A percentile compares a stretch with the other conserved stretches of the same genome.
Evolutionary conservation across 2,329 filamentous ascomycete genomes (phyloP).

Genomic region (Paraphaeosphaeria minitans): DNA sequence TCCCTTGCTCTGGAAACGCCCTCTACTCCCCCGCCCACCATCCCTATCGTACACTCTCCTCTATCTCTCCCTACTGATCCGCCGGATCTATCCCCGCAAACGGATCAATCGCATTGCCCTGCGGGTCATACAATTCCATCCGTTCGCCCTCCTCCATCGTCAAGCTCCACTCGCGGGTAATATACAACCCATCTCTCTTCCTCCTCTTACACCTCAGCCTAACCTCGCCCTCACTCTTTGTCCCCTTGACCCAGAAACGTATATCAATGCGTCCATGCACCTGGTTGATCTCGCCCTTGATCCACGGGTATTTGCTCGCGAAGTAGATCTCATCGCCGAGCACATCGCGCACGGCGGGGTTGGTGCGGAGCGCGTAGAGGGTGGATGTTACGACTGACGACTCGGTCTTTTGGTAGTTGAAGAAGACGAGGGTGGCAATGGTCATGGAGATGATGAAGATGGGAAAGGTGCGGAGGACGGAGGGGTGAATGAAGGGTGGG

Average conservation of each 20-base stretch:
- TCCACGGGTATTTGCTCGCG: constrained; percentile 55
- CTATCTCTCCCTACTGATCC: constrained; percentile 22
- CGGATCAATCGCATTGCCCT: constrained; percentile 61
- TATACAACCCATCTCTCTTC: constrained; percentile 72
- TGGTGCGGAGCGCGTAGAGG: constrained; percentile 89
- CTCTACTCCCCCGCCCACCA: not conserved
- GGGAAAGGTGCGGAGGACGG: constrained; percentile 68
- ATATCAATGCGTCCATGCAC: constrained; percentile 90
- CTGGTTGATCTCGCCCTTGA: constrained; percentile 79
- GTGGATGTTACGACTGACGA: constrained; percentile 81
- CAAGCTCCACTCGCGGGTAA: constrained; percentile 90
- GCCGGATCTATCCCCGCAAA: constrained; percentile 54
- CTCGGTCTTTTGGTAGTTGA: constrained; percentile 99
- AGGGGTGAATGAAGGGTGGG: constrained; percentile 40
- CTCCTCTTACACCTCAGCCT: constrained; percentile 78
- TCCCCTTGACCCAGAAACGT: constrained; percentile 83
- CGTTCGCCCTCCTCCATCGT: constrained; percentile 68
- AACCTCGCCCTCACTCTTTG: constrained; percentile 72
- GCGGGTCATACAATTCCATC: constrained; percentile 76
- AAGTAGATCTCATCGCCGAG: constrained; percentile 74
- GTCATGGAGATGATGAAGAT: constrained; percentile 77
- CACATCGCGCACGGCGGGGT: constrained; percentile 71
- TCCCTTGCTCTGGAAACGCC: not conserved
- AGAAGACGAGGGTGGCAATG: constrained; percentile 79
- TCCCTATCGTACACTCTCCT: not conserved